Conservation (phyloP, 306 rosid species). For the Cicer arietinum region DNA sequence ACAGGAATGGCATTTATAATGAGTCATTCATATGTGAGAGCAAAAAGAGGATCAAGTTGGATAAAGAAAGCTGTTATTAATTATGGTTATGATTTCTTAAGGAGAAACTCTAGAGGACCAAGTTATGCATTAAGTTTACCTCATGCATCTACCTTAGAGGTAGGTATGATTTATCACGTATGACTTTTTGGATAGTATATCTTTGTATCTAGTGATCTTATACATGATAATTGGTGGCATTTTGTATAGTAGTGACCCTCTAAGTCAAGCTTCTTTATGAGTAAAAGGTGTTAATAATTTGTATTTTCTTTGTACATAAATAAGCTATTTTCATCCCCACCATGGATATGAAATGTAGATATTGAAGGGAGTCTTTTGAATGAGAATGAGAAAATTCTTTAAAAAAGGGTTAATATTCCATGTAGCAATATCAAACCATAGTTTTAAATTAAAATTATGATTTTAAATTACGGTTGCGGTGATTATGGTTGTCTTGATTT, state of each 20-base stretch:
- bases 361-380: conserved; percentile 14
- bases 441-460: too few relatives aligned
- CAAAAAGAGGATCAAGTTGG: conserved; percentile 91
- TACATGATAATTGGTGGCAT: conserved; percentile 58
- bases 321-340: conserved; percentile 1
- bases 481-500: too few relatives aligned
- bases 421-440: too few relatives aligned
- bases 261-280: conserved; percentile 42
- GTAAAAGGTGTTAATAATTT: conserved; percentile 43
- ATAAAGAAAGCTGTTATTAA: conserved; percentile 77
- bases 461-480: too few relatives aligned
- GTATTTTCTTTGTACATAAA: conserved; percentile 43
- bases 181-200: conserved; percentile 51
- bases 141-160: conserved; percentile 93
- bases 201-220: conserved; percentile 54
- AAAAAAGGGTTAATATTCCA: too few relatives aligned
- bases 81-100: conserved; percentile 85
- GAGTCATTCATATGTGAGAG: conserved; percentile 93
- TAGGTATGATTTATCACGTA: conserved; percentile 90
- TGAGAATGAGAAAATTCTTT: neutral
- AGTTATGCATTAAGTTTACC: conserved; percentile 83
- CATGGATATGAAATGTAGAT: conserved; percentile 26
- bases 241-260: conserved; percentile 44
- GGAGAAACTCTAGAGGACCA: conserved; percentile 94
- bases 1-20: conserved; percentile 95